A percentile compares a stretch with the other conserved stretches of the same genome.
These are phyloP conservation scores for Fusarium hostae DNA, from an alignment of 2,329 filamentous ascomycete species.

Conservation along the genomic window DNA sequence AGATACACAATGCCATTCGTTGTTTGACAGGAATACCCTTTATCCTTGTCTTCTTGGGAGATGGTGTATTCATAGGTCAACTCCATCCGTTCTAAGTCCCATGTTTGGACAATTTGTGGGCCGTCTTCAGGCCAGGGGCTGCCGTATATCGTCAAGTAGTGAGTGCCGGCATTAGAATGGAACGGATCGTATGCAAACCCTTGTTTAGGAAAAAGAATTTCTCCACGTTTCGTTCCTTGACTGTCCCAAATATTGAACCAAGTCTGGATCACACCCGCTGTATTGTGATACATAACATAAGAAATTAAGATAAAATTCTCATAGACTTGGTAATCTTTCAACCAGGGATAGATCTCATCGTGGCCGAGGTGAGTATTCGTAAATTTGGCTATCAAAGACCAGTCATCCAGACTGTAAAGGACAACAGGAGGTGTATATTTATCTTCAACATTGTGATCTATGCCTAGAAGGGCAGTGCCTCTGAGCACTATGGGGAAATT, in stretches of 20 bases:
- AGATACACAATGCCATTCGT: background rate
- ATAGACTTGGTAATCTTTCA: background rate
- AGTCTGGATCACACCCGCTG: background rate
- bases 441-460: too few relatives aligned
- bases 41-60: background rate
- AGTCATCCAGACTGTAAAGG: background rate
- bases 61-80: background rate
- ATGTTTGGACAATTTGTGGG: background rate
- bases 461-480: background rate
- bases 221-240: slow-evolving; percentile 2
- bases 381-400: background rate
- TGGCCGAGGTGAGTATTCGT: background rate
- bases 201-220: background rate
- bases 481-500: background rate
- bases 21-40: background rate
- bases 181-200: background rate
- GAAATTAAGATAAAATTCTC: background rate
- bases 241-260: slow-evolving; percentile 17
- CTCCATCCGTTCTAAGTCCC: background rate
- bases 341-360: background rate
- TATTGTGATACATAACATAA: background rate
- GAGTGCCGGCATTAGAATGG: background rate
- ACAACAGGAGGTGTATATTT: background rate
- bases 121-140: background rate
- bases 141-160: background rate